Percentiles rank a stretch among this genome's conserved stretches.
phyloP scores from a whole-genome alignment of 1,284 basidiomycete species.

The Meira miltonrushii region DNA sequence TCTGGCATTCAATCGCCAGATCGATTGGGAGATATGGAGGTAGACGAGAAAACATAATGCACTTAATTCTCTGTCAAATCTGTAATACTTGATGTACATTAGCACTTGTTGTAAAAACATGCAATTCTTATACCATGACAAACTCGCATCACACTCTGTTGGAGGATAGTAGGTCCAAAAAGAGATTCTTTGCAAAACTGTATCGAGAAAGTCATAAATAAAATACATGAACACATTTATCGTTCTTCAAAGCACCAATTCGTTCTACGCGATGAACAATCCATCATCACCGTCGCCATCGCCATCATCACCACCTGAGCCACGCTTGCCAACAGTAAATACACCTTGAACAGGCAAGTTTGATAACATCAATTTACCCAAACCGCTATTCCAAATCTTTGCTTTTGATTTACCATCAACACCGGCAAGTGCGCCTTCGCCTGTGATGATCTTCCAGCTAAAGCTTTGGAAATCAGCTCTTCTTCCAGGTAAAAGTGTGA shows the following conservation, averaged over 20 bases:
- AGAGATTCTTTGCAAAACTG: too few relatives aligned
- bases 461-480: conserved; percentile 34
- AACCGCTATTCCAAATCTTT: conserved; percentile 45
- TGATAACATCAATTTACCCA: conserved; percentile 31
- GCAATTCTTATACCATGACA: too few relatives aligned
- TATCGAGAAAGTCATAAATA: too few relatives aligned
- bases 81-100: too few relatives aligned
- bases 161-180: too few relatives aligned
- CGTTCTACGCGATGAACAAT: neutral
- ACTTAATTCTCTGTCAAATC: too few relatives aligned
- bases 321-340: conserved; percentile 32
- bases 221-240: too few relatives aligned
- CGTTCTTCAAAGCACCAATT: too few relatives aligned
- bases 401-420: conserved; percentile 37
- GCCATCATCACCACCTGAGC: conserved; percentile 1
- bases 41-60: too few relatives aligned
- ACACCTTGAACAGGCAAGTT: conserved; percentile 43
- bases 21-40: neutral
- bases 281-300: conserved; percentile 9
- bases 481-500: conserved; percentile 36
- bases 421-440: conserved; percentile 39
- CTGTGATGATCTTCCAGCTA: conserved; percentile 42
- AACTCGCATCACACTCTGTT: too few relatives aligned
- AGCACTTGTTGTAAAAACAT: too few relatives aligned
- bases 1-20: conserved; percentile 7